Evolutionary conservation across 2,329 filamentous ascomycete species (phyloP).

Genomic region (Cladosporium sp.): DNA sequence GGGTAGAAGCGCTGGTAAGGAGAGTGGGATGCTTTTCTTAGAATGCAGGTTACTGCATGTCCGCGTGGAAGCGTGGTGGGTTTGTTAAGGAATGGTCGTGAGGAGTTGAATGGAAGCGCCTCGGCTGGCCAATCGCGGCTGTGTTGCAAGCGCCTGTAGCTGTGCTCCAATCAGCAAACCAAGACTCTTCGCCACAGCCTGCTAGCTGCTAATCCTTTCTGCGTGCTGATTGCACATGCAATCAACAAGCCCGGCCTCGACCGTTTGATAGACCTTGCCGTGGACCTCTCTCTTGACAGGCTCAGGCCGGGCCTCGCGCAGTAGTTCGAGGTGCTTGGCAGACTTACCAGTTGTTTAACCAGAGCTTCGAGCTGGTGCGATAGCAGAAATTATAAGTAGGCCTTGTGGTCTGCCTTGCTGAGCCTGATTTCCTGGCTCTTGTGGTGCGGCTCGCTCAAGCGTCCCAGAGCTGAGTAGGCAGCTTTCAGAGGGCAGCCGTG

Average conservation of each 20-base stretch:
- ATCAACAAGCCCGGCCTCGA: not conserved
- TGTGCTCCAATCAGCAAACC: slow-evolving; percentile 10
- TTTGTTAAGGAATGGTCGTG: slow-evolving; percentile 8
- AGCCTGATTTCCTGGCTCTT: not conserved
- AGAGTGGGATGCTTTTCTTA: slow-evolving; percentile 25
- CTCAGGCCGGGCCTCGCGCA: not conserved
- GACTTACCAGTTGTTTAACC: slow-evolving; percentile 3
- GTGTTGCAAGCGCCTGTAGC: slow-evolving; percentile 10
- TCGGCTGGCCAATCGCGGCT: slow-evolving; percentile 5
- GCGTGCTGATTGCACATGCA: not conserved
- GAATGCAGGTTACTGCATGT: slow-evolving; percentile 27
- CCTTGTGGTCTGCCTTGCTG: no score
- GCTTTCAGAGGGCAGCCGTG: not conserved
- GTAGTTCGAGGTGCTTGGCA: not conserved
- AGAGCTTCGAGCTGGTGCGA: not conserved
- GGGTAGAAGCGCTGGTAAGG: slow-evolving; percentile 14
- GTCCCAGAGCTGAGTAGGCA: not conserved
- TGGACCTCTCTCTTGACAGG: not conserved
- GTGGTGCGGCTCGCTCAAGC: not conserved
- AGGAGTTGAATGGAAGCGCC: slow-evolving; percentile 6
- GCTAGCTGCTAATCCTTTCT: not conserved
- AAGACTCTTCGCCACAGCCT: slow-evolving; percentile 4
- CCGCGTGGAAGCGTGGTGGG: slow-evolving; percentile 17
- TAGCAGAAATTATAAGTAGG: not conserved
- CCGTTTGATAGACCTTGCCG: not conserved